These are phyloP conservation scores for Aschersonia sp. DNA, from an alignment of 2,329 filamentous ascomycete genomes.

Conservation along the genomic window DNA sequence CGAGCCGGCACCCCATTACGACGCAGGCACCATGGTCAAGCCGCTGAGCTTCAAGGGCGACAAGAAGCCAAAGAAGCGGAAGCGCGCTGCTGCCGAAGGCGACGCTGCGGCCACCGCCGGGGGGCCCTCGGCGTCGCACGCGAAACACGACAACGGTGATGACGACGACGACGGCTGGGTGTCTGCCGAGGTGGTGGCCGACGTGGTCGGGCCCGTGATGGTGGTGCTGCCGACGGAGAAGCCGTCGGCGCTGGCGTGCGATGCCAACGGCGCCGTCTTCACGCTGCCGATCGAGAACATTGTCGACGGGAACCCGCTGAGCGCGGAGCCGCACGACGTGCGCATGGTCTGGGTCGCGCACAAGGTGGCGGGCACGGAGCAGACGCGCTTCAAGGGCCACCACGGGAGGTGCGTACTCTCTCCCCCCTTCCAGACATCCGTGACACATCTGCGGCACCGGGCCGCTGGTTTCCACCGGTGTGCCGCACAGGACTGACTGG, in stretches of 20 bases:
- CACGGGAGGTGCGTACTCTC: conserved; percentile 53
- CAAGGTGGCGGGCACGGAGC: conserved; percentile 65
- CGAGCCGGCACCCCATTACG: too few relatives aligned
- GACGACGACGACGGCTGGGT: conserved; percentile 81
- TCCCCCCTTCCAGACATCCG: not conserved
- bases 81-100: conserved; percentile 43
- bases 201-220: conserved; percentile 70
- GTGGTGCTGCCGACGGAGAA: conserved; percentile 66
- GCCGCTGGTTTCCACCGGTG: too few relatives aligned
- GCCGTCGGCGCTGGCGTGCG: conserved; percentile 66
- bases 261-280: conserved; percentile 78
- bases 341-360: conserved; percentile 91
- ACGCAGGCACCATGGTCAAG: conserved; percentile 53
- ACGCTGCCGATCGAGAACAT: conserved; percentile 73
- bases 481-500: too few relatives aligned
- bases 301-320: conserved; percentile 66
- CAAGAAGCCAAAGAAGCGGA: conserved; percentile 86
- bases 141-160: conserved; percentile 11
- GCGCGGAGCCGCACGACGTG: conserved; percentile 88
- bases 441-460: too few relatives aligned
- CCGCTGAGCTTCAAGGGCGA: conserved; percentile 93
- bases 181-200: conserved; percentile 56
- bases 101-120: conserved; percentile 28
- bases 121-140: conserved; percentile 10
- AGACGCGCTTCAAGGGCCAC: conserved; percentile 75